Percentiles rank a stretch among this genome's conserved stretches.
Evolutionary conservation across 805 yeast genomes (phyloP).

Genomic region (Spathaspora hagerdaliae): DNA sequence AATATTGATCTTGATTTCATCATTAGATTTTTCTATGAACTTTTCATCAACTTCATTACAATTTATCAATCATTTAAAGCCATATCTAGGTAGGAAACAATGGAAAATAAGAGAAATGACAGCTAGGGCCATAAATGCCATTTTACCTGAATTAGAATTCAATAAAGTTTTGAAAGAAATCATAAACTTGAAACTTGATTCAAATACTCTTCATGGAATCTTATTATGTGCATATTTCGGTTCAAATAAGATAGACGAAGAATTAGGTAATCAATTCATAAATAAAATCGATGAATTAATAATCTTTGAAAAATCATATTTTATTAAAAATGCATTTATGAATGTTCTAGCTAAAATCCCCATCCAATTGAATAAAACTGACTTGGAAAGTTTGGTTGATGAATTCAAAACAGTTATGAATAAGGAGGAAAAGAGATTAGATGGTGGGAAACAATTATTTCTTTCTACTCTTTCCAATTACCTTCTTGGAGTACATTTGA

Average conservation of each 20-base stretch:
- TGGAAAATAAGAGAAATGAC: slow-evolving; percentile 93
- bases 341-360: slow-evolving; percentile 1
- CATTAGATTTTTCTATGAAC: slow-evolving; percentile 50
- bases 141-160: slow-evolving; percentile 13
- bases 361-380: neutral
- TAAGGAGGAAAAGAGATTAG: slow-evolving; percentile 14
- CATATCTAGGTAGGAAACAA: slow-evolving; percentile 44
- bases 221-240: slow-evolving; percentile 3
- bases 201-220: slow-evolving; percentile 6
- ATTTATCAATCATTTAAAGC: neutral
- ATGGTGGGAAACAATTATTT: slow-evolving; percentile 51
- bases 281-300: neutral
- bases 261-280: neutral
- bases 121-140: slow-evolving; percentile 59
- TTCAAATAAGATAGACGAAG: neutral
- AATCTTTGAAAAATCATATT: neutral
- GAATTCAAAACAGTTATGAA: neutral
- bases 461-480: slow-evolving; percentile 27
- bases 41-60: neutral
- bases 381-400: neutral
- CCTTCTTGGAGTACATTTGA: slow-evolving; percentile 19
- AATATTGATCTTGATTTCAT: slow-evolving; percentile 64
- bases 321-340: slow-evolving; percentile 4
- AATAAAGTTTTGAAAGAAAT: slow-evolving; percentile 16
- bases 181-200: neutral